These are phyloP conservation scores for Xylaria sp. DNA, from an alignment of 2,329 filamentous ascomycete species.

Conservation along the genomic window DNA sequence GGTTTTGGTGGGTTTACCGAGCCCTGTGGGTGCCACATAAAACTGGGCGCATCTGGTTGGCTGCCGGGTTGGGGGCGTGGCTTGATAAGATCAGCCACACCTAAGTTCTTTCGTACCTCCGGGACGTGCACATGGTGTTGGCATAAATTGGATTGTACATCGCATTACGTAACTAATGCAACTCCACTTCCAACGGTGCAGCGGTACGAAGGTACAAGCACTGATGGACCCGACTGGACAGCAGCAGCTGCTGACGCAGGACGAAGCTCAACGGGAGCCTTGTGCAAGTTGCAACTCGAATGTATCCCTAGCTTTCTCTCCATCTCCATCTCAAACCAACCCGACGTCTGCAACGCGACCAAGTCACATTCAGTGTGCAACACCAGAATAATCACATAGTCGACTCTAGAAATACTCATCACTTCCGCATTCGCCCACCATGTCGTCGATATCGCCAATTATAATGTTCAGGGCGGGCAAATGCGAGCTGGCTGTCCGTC, in stretches of 20 bases:
- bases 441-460: conserved; percentile 72
- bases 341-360: background rate
- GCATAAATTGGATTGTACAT: background rate
- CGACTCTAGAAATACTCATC: background rate
- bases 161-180: background rate
- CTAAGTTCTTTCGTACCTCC: conserved; percentile 3
- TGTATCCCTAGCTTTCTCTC: background rate
- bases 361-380: background rate
- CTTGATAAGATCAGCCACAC: conserved; percentile 16
- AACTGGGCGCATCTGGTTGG: conserved; percentile 12
- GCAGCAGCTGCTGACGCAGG: background rate
- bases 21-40: conserved; percentile 30
- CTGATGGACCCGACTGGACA: too few relatives aligned
- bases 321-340: conserved; percentile 3
- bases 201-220: background rate
- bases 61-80: conserved; percentile 6
- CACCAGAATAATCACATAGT: background rate
- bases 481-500: conserved; percentile 75
- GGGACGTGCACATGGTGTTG: too few relatives aligned
- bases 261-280: conserved; percentile 33
- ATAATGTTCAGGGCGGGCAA: conserved; percentile 95
- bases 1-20: conserved; percentile 33
- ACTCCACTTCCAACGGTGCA: too few relatives aligned
- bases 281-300: conserved; percentile 3
- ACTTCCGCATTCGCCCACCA: conserved; percentile 37